Percentiles rank a stretch among this genome's conserved stretches.
Conservation (phyloP, 345 rosid species). For the Lumnitzera racemosa region DNA sequence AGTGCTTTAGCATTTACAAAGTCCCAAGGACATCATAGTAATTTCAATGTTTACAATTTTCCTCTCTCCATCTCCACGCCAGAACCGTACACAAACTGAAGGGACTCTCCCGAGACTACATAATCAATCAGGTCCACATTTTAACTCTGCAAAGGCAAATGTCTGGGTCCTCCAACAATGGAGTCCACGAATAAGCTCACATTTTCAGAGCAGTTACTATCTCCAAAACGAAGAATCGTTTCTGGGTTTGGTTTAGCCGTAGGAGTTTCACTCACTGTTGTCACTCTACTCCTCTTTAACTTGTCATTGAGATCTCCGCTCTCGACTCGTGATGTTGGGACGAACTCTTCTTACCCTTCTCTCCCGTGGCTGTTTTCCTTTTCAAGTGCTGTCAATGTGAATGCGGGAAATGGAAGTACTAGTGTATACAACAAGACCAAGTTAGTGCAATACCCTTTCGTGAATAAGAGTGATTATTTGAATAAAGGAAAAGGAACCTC, state of each 20-base stretch:
- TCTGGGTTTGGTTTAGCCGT: constrained; percentile 46
- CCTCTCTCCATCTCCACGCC: too few species aligned
- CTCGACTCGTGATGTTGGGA: constrained; percentile 35
- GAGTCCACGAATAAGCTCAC: constrained; percentile 14
- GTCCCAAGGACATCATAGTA: too few species aligned
- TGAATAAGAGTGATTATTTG: too few species aligned
- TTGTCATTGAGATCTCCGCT: constrained; percentile 31
- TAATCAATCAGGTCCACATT: too few species aligned
- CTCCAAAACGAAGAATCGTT: constrained; percentile 30
- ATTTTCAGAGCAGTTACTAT: constrained; percentile 37
- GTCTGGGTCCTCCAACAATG: too few species aligned
- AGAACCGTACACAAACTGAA: too few species aligned
- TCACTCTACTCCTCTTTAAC: constrained; percentile 35
- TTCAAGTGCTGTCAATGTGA: constrained; percentile 11
- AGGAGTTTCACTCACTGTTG: constrained; percentile 31
- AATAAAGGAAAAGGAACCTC: too few species aligned
- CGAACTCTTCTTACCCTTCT: constrained; percentile 9
- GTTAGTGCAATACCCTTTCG: too few species aligned
- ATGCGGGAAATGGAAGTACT: constrained; percentile 9
- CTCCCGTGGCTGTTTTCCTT: constrained; percentile 9
- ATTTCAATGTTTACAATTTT: too few species aligned
- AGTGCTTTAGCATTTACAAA: too few species aligned
- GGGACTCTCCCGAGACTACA: too few species aligned
- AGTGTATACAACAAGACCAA: background rate
- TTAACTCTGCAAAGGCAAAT: too few species aligned